These are phyloP conservation scores for Oligophagozyma castellii DNA, from an alignment of 1,139 yeast species.

Conservation along the genomic window DNA sequence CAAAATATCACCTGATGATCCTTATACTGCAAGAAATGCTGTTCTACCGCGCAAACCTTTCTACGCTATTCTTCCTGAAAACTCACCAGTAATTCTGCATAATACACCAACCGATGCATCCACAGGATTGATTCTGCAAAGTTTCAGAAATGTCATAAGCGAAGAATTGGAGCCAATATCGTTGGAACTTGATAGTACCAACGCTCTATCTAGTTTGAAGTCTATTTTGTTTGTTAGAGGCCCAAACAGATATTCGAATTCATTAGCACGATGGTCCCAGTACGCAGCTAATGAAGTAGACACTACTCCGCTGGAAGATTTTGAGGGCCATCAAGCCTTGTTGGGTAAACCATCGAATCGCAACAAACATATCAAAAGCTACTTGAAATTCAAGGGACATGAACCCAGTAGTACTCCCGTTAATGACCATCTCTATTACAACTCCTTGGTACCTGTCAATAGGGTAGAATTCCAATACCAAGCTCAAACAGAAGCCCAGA, in stretches of 20 bases:
- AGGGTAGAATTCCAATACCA: constrained; percentile 10
- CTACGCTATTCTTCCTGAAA: constrained; percentile 52
- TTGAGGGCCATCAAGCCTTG: constrained; percentile 18
- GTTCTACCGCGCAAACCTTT: too few species aligned
- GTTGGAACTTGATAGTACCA: constrained; percentile 25
- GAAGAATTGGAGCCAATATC: too few species aligned
- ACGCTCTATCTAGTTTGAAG: constrained; percentile 36
- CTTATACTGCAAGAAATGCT: constrained; percentile 39
- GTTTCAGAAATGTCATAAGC: constrained; percentile 40
- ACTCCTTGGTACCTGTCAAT: constrained; percentile 14
- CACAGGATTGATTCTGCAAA: constrained; percentile 42
- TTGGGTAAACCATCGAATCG: too few species aligned
- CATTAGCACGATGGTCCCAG: constrained; percentile 56
- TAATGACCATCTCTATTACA: too few species aligned
- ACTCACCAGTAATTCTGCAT: constrained; percentile 56
- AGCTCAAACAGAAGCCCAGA: neutral
- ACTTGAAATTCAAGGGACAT: too few species aligned
- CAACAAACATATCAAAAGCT: too few species aligned
- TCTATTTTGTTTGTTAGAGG: constrained; percentile 37
- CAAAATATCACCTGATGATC: constrained; percentile 22
- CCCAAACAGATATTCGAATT: constrained; percentile 40
- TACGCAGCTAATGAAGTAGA: constrained; percentile 58
- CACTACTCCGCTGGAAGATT: constrained; percentile 40
- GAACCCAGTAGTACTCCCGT: too few species aligned
- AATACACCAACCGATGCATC: constrained; percentile 36